A percentile compares a stretch with the other conserved stretches of the same genome.
Conservation (phyloP, 495 filamentous ascomycete species). For the Penicillium subrubescens region DNA sequence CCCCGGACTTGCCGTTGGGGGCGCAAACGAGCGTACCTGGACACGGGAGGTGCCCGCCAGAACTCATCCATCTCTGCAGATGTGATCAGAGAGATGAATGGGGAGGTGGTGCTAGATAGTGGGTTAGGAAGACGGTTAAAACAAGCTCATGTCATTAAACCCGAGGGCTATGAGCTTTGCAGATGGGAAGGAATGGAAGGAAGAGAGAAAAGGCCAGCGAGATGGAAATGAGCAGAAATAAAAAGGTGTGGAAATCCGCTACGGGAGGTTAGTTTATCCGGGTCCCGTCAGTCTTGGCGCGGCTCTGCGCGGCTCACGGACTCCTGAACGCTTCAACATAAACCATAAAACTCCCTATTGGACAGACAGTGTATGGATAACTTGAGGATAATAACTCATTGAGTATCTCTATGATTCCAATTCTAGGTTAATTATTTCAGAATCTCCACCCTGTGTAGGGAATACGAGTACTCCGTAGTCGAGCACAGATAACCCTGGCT, state of each 20-base stretch:
- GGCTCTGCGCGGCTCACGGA: slow-evolving; percentile 2
- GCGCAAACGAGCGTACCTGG: slow-evolving; percentile 54
- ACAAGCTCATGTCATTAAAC: slow-evolving; percentile 16
- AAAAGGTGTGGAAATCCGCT: slow-evolving; percentile 32
- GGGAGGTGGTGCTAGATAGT: slow-evolving; percentile 11
- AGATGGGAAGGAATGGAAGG: slow-evolving; percentile 8
- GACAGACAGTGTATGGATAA: too few relatives aligned
- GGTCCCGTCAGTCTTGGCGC: slow-evolving; percentile 6
- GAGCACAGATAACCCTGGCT: too few relatives aligned
- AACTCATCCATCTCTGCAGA: slow-evolving; percentile 59
- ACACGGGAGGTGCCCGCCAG: slow-evolving; percentile 69
- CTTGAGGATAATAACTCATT: too few relatives aligned
- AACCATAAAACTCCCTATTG: too few relatives aligned
- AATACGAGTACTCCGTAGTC: too few relatives aligned
- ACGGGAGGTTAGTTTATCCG: slow-evolving; percentile 23
- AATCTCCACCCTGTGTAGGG: too few relatives aligned
- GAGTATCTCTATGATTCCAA: too few relatives aligned
- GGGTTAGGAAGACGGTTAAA: slow-evolving; percentile 15
- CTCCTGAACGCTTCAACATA: not conserved
- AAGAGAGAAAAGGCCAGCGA: slow-evolving; percentile 14
- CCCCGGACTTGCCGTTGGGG: slow-evolving; percentile 4
- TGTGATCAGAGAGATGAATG: slow-evolving; percentile 5
- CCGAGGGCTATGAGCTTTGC: slow-evolving; percentile 7
- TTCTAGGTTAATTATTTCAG: too few relatives aligned
- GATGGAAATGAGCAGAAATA: slow-evolving; percentile 18